Base-by-base conservation (phyloP, 1,284 basidiomycete genomes). In the Moesziomyces antarcticus region DNA sequence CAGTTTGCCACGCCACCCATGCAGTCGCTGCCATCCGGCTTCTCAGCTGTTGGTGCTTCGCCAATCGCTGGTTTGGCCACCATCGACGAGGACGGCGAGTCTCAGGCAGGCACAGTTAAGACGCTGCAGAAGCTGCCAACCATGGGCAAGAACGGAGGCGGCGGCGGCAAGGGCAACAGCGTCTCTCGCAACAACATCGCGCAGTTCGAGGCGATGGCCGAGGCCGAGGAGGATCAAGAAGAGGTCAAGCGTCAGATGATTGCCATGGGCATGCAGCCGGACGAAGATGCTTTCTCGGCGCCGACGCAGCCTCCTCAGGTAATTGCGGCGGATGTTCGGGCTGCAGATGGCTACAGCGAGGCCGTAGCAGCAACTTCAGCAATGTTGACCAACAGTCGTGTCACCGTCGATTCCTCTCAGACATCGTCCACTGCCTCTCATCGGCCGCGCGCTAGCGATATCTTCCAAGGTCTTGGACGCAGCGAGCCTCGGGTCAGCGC, bases 21-120 rank as follows among this genome's bases (percentile, higher is more conserved):
- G 33, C 60, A 60, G 50, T 50, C 67, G 21, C 51, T 45, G 14
- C 20, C 27, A 20, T 11, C n/a, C 16, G 27, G 41, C 9, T 59
- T 35, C 52, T 33, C 50, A 18, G 49, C 41, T 8, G 42, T 43
- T 18, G 56, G 49, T 14, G 46, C 62, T 10, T 44, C 57, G 21
- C 43, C 60, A 11, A 61, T 75, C 27, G 60, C 69, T 1, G 75
- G 77, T 16, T 59, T 80, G 2, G 72, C 77, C 7, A 79, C 77
- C 6, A 80, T 79, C 48, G 75, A 73, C 14, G 77, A 79, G 44
- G 77, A 80, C 35, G 41, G 60, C 44, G 78, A 80, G 51, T 80
- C 77, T 16, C 66, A 73, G 22, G 75, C 75, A n/a, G 75, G 75
- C 21, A 79, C 77, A 1, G 48, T 80, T 45, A 78, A 76, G 54